Evolutionary conservation across 352 stramenopile genomes (phyloP).

Genomic region (Pythium vanterpoolii): DNA sequence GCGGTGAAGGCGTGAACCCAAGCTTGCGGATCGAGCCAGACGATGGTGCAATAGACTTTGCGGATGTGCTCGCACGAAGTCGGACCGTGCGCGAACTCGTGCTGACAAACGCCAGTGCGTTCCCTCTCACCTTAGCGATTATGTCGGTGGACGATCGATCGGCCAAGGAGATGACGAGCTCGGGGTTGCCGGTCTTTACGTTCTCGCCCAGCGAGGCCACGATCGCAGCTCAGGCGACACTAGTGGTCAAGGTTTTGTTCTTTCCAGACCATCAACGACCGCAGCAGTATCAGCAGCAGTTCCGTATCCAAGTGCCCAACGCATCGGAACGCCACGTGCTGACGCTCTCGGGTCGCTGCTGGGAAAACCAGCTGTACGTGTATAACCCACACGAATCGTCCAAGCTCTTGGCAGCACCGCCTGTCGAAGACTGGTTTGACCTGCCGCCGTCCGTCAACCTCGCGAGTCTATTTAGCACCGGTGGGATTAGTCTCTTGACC

Average conservation of each 20-base stretch:
- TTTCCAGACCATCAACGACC: slow-evolving; percentile 51
- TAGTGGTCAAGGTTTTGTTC: slow-evolving; percentile 65
- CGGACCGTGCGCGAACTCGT: slow-evolving; percentile 39
- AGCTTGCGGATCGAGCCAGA: slow-evolving; percentile 57
- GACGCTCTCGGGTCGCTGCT: slow-evolving; percentile 53
- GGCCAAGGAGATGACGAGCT: slow-evolving; percentile 8
- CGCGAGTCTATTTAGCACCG: slow-evolving; percentile 17
- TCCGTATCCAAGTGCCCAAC: slow-evolving; percentile 69
- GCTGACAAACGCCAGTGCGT: slow-evolving; percentile 60
- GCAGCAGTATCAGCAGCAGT: slow-evolving; percentile 52
- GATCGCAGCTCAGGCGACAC: slow-evolving; percentile 54
- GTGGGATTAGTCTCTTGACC: slow-evolving; percentile 6
- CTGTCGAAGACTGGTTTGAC: slow-evolving; percentile 72
- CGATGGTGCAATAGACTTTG: slow-evolving; percentile 63
- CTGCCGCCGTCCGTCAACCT: slow-evolving; percentile 50
- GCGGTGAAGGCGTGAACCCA: slow-evolving; percentile 76
- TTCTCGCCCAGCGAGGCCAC: slow-evolving; percentile 56
- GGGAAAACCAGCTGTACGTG: slow-evolving; percentile 78
- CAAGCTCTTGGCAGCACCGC: slow-evolving; percentile 12
- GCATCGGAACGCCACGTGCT: slow-evolving; percentile 66
- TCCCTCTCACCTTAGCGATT: slow-evolving; percentile 61
- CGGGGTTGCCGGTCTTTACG: slow-evolving; percentile 46
- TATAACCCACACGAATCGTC: slow-evolving; percentile 28
- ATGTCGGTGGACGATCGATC: slow-evolving; percentile 1
- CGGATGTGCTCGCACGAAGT: slow-evolving; percentile 61